Base-by-base conservation (phyloP, 805 yeast species). In the Candida orba region DNA sequence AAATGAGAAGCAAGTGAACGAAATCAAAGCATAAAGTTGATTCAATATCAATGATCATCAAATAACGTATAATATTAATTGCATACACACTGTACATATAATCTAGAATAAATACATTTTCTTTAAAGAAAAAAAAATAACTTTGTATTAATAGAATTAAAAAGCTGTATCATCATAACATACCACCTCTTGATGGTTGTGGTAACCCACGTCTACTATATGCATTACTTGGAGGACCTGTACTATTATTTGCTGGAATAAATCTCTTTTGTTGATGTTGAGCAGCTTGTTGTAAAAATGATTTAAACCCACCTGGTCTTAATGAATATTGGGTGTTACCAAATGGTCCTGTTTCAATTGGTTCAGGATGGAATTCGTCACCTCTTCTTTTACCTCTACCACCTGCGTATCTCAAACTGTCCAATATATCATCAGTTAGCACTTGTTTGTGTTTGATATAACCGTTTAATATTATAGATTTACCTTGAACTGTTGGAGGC, bases 381-480 rank as follows among this genome's bases (percentile, higher is more conserved):
- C 52, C 42, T 40, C 60, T 57, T 45, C 66, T 62, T 17, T 53
- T 42, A 41, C 59, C 50, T 12, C 70, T 63, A 31, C 63, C 60
- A 39, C 67, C 64, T 32, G 77, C 78, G 52, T 78, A 73, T 29
- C 72, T 55, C 13, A 87, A 68, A 10, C 72, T 65, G 49, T 82
- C 87, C 44, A 71, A 75, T 53, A 90, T 97, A 39, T 81, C 82
- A 34, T 75, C 76, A 5, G 78, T 78, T 37, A 91, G 66, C 8
- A 81, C 80, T 17, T 71, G 69, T 31, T 66, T 65, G 46, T 79
- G 82, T 6, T 88, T 74, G 47, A 79, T 77, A 56, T 69, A 87
- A 0, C 97, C 97, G 37, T 81, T 84, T 50, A 91, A 62, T 20
- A 91, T 67, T 84, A 93, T 84, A 2, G 95, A 83, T 59, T 91